phyloP scores from a whole-genome alignment of 495 filamentous ascomycete genomes.

The Aspergillus funiculosus region DNA sequence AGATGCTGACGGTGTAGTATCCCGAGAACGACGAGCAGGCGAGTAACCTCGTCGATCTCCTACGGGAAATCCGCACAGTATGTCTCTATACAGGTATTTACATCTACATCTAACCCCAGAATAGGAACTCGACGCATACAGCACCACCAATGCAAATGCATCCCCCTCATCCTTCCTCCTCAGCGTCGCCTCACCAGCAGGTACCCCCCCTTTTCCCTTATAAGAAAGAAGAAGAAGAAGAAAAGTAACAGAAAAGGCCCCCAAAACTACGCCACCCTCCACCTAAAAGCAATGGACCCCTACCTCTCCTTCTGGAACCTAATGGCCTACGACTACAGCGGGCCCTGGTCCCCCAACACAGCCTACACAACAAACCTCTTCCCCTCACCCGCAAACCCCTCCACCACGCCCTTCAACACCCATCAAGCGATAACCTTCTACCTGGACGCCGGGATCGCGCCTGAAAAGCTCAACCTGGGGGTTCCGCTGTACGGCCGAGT shows the following conservation, averaged over 20 bases:
- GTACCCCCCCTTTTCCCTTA: slow-evolving; percentile 13
- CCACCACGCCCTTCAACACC: slow-evolving; percentile 52
- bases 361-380: slow-evolving; percentile 81
- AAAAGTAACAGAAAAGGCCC: slow-evolving; percentile 25
- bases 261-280: slow-evolving; percentile 59
- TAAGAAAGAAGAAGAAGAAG: neutral
- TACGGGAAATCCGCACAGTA: slow-evolving; percentile 48
- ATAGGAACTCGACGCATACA: slow-evolving; percentile 58
- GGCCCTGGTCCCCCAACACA: slow-evolving; percentile 62
- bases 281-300: slow-evolving; percentile 59
- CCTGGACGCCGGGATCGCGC: slow-evolving; percentile 44
- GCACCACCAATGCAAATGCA: slow-evolving; percentile 36
- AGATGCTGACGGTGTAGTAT: slow-evolving; percentile 18
- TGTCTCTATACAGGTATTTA: neutral
- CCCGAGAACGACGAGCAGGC: slow-evolving; percentile 46
- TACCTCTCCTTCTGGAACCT: slow-evolving; percentile 70
- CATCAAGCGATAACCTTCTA: slow-evolving; percentile 53
- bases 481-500: slow-evolving; percentile 84
- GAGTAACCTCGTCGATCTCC: slow-evolving; percentile 57
- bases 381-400: slow-evolving; percentile 44
- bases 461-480: slow-evolving; percentile 72
- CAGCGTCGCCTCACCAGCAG: slow-evolving; percentile 59
- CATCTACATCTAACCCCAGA: slow-evolving; percentile 4
- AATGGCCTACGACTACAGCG: slow-evolving; percentile 79
- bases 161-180: slow-evolving; percentile 63